Base-by-base conservation (phyloP, 169 alveolate genomes). In the Hepatocystis sp. region DNA sequence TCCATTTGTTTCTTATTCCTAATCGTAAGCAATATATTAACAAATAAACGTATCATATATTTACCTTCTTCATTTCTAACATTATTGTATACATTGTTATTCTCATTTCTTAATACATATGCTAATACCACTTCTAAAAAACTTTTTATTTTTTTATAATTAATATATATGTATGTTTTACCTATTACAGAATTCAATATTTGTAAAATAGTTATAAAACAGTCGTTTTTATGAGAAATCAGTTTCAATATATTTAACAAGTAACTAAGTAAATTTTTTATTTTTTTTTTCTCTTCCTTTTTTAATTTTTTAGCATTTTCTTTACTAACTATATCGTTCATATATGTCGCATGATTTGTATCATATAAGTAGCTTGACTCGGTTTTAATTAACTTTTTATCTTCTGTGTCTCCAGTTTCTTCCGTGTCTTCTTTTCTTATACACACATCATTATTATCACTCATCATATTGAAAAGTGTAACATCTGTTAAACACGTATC, bases 91-190 rank as follows among this genome's bases (percentile, higher is more conserved):
- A 13, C 17, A 52, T 76, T 28, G 13, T 23, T 27, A 53, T 42
- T 44, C 28, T 81, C 68, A 17, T 13, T 55, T 32, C 63, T 81
- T 30, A 81, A 66, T 23, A 81, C 32, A 30, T 81, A 81, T 36
- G 89, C 89, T 30, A 49, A 39, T 11, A 81, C 56, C n/a, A 81
- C 25, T 7, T 81, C 84, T 40, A 81, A 56, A 32, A 66, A 81
- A 8, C 32, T 42, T 66, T 51, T 40, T 13, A 81, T 21, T 44
- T 58, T 49, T 21, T 19, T 13, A 19, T 61, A 15, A 55, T 19
- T 63, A 8, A 81, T 53, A n/a, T 17, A 11, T 2, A 17, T 49
- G 36, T 47, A 8, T 7, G 51, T 30, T 42, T 28, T 60, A 49
- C 56, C 39, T 39, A 81, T 21, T 19, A 64, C 36, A 11, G 46